Evolutionary conservation across 306 rosid species (phyloP), one percentile per base, ranked within the genome.

Genomic region (Begonia masoniana): DNA sequence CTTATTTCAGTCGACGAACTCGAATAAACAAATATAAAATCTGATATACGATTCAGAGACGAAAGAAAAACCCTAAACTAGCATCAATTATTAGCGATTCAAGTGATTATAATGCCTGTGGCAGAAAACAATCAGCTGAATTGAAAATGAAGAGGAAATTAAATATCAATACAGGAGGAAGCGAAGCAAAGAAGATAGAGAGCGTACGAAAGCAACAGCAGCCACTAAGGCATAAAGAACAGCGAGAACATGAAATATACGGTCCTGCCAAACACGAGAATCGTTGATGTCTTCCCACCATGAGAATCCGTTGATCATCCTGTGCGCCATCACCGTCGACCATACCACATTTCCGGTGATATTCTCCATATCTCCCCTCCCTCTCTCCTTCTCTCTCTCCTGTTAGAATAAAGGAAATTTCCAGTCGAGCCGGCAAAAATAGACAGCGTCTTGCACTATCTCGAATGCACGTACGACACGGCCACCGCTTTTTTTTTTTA

Each of bases 271-370:
- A 8, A 81, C 35, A 31, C 60, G 74, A 15, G 99, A 92, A 1
- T 41, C 45, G 64, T 92, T 83, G 76, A 92, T 75, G 23, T 79
- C 83, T 46, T 70, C 72, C 99, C 99, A 86, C 96, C 99, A 92
- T 65, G 52, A 66, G 19, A 82, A 67, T 8, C 92, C 70, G 10
- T 73, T 77, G 4, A 68, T 74, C 26, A 84, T 71, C 63, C 64
- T 43, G 55, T 71, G 39, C 14, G 89, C 82, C n/a, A 70, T 55
- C 55, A 76, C 77, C 68, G 69, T 80, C 76, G 76, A 43, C 70
- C 59, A 23, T 46, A 15, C 50, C 48, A 41, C 39, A 31, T 31
- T 14, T 73, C n/a, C 56, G 58, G 26, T 43, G 66, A 69, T 69
- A 81, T 31, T 31, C 39, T 31, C 69, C 61, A 51, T 64, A 73